Conservation (phyloP, 2,329 filamentous ascomycete genomes). For the Hypoxylon sp. region DNA sequence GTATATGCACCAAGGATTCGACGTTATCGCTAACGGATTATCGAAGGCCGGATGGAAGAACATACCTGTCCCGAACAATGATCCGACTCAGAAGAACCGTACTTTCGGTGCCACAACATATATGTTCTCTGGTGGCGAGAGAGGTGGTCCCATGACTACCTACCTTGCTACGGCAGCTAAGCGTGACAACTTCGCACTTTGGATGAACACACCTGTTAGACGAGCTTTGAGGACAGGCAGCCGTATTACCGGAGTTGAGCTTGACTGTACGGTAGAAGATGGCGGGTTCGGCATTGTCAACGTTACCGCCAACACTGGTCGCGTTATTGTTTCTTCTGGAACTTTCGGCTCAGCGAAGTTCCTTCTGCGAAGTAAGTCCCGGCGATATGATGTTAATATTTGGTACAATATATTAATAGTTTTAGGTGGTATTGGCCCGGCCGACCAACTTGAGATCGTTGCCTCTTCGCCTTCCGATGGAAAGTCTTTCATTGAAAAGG, state of each 20-base stretch:
- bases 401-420: conserved; percentile 27
- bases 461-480: conserved; percentile 64
- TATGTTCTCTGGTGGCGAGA: conserved; percentile 76
- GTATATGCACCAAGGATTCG: conserved; percentile 76
- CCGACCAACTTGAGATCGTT: conserved; percentile 70
- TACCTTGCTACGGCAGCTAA: conserved; percentile 75
- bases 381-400: neutral
- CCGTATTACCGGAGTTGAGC: conserved; percentile 75
- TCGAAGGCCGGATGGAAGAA: conserved; percentile 72
- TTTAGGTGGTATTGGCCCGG: conserved; percentile 73
- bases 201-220: conserved; percentile 76
- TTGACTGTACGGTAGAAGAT: conserved; percentile 67
- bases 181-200: conserved; percentile 76
- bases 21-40: conserved; percentile 72
- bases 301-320: conserved; percentile 71
- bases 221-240: conserved; percentile 74
- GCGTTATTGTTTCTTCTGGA: conserved; percentile 78
- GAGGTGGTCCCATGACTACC: conserved; percentile 77
- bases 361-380: conserved; percentile 69
- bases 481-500: conserved; percentile 63
- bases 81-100: conserved; percentile 74
- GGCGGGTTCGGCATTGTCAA: conserved; percentile 73
- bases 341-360: conserved; percentile 79
- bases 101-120: conserved; percentile 75
- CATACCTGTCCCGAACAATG: conserved; percentile 69